Evolutionary conservation across 257 asterid genomes (phyloP).

Genomic region (Nicotiana sylvestris): DNA sequence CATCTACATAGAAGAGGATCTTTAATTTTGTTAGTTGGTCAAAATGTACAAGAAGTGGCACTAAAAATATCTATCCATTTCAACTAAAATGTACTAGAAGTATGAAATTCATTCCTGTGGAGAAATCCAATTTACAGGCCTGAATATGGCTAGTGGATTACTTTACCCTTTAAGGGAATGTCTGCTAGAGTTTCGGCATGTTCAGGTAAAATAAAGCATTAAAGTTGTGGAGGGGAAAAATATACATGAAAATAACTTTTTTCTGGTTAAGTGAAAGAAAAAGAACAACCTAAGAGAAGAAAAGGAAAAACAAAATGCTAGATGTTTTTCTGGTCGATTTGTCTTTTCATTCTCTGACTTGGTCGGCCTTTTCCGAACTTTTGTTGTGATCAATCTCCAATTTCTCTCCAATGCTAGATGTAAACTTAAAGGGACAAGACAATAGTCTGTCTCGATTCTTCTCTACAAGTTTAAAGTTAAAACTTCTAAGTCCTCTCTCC

Average conservation of each 20-base stretch:
- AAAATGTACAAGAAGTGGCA: neutral
- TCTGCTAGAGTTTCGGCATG: neutral
- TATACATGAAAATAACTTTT: neutral
- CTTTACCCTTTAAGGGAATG: neutral
- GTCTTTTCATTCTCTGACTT: neutral
- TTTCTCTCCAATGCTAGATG: neutral
- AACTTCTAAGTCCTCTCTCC: neutral
- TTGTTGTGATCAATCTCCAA: neutral
- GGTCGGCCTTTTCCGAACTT: neutral
- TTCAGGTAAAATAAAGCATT: neutral
- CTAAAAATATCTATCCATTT: neutral
- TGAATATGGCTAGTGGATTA: neutral
- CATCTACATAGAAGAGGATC: neutral
- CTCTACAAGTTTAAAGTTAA: neutral
- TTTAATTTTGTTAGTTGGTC: neutral
- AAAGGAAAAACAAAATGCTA: neutral
- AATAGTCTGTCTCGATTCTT: neutral
- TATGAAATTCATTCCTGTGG: neutral
- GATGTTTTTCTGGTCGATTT: too few relatives aligned
- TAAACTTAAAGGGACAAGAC: neutral
- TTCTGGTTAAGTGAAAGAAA: neutral
- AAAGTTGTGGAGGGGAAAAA: neutral
- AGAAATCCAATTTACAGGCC: neutral
- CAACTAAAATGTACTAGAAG: neutral
- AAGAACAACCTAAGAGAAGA: neutral